Evolutionary conservation across 805 yeast genomes (phyloP).

Genomic region (Ogataea neopini): DNA sequence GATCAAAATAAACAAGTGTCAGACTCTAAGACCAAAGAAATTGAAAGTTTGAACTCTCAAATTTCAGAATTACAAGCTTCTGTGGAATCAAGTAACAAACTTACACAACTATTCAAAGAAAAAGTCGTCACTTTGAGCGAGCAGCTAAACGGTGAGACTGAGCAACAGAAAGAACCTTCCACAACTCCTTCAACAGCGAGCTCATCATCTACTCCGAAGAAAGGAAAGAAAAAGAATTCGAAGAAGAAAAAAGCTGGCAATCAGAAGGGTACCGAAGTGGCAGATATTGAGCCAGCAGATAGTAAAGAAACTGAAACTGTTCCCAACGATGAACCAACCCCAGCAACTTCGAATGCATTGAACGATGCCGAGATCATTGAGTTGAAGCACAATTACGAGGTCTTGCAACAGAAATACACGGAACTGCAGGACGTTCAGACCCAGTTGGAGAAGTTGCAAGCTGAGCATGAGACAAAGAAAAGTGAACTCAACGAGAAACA

Average conservation of each 20-base stretch:
- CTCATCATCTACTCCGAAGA: slow-evolving; percentile 4
- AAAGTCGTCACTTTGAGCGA: slow-evolving; percentile 25
- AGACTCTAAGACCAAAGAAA: slow-evolving; percentile 1
- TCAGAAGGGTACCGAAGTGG: not conserved
- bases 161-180: too few species aligned
- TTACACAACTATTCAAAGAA: slow-evolving; percentile 28
- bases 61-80: slow-evolving; percentile 23
- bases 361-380: slow-evolving; percentile 25
- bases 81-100: slow-evolving; percentile 25
- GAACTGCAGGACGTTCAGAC: slow-evolving; percentile 14
- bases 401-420: slow-evolving; percentile 14
- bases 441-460: slow-evolving; percentile 10
- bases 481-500: slow-evolving; percentile 3
- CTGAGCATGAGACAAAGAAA: slow-evolving; percentile 5
- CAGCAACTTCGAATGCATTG: slow-evolving; percentile 4
- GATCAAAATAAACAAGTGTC: not conserved
- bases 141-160: too few species aligned
- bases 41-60: slow-evolving; percentile 5
- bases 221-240: slow-evolving; percentile 20
- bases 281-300: slow-evolving; percentile 15
- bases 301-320: slow-evolving; percentile 24
- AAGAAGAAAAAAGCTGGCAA: slow-evolving; percentile 9
- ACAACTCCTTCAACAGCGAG: too few species aligned
- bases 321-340: slow-evolving; percentile 3
- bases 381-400: slow-evolving; percentile 27